Base-by-base conservation (phyloP, 176 grass and related monocot species). In the Stipa capillata region DNA sequence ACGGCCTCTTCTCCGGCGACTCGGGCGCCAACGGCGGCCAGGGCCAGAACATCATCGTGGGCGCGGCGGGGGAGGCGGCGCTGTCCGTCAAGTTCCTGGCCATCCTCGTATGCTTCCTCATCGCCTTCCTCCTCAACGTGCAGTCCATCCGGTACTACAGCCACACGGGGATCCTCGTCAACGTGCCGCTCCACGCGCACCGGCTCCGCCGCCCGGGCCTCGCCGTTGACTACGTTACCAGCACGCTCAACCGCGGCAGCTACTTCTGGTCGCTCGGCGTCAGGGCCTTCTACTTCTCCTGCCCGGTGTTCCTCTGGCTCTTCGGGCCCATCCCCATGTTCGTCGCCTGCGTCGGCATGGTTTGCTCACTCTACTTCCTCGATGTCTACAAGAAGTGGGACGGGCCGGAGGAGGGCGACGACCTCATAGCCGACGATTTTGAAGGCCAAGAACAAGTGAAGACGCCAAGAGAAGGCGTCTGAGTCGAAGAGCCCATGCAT, bases 111-210 rank as follows among this genome's bases (percentile, higher is more conserved):
- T 97, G 89, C 91, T 94, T 97, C 89, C 78, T 91, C 5, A 69
- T 94, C 5, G 87, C 94, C n/a, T 97, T 97, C 79, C 83, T 97
- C 33, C 86, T 97, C 74, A 93, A 93, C 82, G 75, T 97, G 73
- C 90, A 97, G 77, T 93, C 90, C 37, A 88, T 97, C 63, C 72
- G 94, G 14, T 93, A 89, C 86, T 97, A 97, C 88, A 97, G 74
- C 86, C 88, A 97, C 59, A 42, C 87, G 23, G 62, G 90, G 17
- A 40, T 93, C 25, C 88, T 97, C 60, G 73, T 97, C n/a, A 82
- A 84, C 75, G 90, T 93, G 4, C 93, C 90, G 8, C 34, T 83
- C 17, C 32, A 9, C 13, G 81, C 67, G 9, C 87, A 81, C 65
- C 81, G 55, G 44, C 76, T 20, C 16, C 18, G 71, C 41, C 79